These are phyloP conservation scores for Pachyrhizus erosus DNA, from an alignment of 306 rosid species.

Conservation along the genomic window DNA sequence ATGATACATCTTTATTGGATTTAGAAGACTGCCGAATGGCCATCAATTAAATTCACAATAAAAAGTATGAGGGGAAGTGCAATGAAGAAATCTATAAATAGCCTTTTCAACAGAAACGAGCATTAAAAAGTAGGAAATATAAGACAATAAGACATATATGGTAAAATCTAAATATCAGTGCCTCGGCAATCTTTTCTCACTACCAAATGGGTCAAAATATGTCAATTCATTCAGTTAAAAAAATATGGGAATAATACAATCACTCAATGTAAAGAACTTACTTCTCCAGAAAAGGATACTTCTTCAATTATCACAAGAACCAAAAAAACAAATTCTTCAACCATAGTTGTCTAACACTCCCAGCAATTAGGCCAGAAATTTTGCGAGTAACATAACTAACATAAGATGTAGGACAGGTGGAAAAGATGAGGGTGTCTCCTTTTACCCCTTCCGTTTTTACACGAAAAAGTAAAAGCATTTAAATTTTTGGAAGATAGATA, in stretches of 20 bases:
- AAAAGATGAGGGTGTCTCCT: neutral
- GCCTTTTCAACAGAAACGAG: neutral
- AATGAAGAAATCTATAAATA: neutral
- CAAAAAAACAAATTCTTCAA: neutral
- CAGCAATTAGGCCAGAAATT: constrained; percentile 14
- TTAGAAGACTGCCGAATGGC: neutral
- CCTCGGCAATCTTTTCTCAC: constrained; percentile 14
- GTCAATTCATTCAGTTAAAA: neutral
- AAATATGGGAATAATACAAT: constrained; percentile 11
- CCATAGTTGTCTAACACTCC: neutral
- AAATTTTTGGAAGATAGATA: neutral
- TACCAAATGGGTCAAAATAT: constrained; percentile 8
- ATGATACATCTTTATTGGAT: neutral
- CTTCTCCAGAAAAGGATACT: neutral
- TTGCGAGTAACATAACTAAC: neutral
- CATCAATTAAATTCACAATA: constrained; percentile 19
- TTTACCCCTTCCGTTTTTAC: constrained; percentile 11
- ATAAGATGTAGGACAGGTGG: neutral
- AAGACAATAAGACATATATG: neutral
- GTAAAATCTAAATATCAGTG: constrained; percentile 1
- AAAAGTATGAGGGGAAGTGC: neutral
- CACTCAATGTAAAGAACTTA: constrained; percentile 20
- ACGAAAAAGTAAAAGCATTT: neutral
- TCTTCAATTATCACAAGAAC: neutral
- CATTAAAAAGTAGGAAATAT: constrained; percentile 1